Conservation (phyloP, 345 rosid species). For the Melastoma malabathricum region DNA sequence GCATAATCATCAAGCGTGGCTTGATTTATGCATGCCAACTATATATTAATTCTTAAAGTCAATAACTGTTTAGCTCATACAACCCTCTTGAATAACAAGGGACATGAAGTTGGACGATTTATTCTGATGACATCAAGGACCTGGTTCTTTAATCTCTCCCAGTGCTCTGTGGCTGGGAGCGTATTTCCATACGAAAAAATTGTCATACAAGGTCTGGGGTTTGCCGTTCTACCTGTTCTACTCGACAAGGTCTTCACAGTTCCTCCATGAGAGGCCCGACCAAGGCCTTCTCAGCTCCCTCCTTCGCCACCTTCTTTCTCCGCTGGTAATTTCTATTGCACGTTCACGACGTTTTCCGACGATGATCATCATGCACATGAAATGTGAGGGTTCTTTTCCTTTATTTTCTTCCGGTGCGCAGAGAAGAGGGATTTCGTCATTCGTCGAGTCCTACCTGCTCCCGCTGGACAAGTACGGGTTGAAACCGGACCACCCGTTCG, state of each 20-base stretch:
- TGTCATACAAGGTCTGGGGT: conserved; percentile 44
- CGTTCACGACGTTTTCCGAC: neutral
- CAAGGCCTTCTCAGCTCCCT: conserved; percentile 20
- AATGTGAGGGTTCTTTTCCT: neutral
- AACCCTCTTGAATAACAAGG: no score
- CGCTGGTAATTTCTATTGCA: conserved; percentile 22
- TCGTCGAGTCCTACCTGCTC: conserved; percentile 44
- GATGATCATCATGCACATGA: neutral
- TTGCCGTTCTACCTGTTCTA: conserved; percentile 55
- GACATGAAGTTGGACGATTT: no score
- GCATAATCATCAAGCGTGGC: no score
- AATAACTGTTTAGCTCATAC: no score
- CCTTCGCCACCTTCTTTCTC: conserved; percentile 33
- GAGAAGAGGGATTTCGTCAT: conserved; percentile 35
- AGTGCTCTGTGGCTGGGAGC: no score
- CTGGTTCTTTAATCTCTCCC: no score
- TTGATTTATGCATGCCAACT: no score
- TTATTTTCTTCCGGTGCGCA: conserved; percentile 3
- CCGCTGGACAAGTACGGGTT: conserved; percentile 37
- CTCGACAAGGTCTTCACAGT: conserved; percentile 51
- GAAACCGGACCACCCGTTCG: conserved; percentile 44
- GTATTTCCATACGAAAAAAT: no score
- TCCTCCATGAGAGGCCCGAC: conserved; percentile 39
- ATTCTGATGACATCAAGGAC: no score
- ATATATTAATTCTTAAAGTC: no score